phyloP scores from a whole-genome alignment of 2,329 filamentous ascomycete species.

The Stachybotrys echinatus region DNA sequence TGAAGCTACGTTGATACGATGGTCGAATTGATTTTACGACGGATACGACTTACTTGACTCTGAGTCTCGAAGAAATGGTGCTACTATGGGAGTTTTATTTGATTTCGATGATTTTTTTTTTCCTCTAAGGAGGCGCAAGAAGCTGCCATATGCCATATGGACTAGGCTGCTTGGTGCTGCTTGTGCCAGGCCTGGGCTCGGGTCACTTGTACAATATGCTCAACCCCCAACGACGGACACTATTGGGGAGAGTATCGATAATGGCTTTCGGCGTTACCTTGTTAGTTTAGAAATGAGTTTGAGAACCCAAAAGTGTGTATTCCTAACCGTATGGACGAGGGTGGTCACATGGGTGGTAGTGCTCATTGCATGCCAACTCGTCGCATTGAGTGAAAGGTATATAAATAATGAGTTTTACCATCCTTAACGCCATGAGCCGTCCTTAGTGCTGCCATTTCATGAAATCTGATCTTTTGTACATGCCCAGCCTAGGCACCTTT shows the following conservation, averaged over 20 bases:
- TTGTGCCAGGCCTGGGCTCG: background rate
- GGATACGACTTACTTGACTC: background rate
- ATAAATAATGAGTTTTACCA: background rate
- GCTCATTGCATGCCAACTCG: too few relatives aligned
- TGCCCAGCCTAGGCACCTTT: background rate
- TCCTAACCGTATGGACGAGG: background rate
- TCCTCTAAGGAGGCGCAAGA: background rate
- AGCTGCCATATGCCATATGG: too few relatives aligned
- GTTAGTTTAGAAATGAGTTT: background rate
- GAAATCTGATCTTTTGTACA: background rate
- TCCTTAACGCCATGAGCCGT: constrained; percentile 26
- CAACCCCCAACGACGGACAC: background rate
- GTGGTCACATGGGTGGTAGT: too few relatives aligned
- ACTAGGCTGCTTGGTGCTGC: background rate
- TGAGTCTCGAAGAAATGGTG: background rate
- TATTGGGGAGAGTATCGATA: background rate
- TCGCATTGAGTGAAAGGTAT: background rate
- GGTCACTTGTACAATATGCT: background rate
- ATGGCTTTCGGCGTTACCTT: background rate
- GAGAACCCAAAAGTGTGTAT: background rate
- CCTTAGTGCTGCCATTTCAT: constrained; percentile 16
- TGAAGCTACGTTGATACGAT: background rate
- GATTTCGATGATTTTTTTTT: background rate
- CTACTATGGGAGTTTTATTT: background rate
- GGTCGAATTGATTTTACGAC: background rate